These are phyloP conservation scores for Tylopilus subfusipes DNA, from an alignment of 768 basidiomycete species.

Conservation along the genomic window DNA sequence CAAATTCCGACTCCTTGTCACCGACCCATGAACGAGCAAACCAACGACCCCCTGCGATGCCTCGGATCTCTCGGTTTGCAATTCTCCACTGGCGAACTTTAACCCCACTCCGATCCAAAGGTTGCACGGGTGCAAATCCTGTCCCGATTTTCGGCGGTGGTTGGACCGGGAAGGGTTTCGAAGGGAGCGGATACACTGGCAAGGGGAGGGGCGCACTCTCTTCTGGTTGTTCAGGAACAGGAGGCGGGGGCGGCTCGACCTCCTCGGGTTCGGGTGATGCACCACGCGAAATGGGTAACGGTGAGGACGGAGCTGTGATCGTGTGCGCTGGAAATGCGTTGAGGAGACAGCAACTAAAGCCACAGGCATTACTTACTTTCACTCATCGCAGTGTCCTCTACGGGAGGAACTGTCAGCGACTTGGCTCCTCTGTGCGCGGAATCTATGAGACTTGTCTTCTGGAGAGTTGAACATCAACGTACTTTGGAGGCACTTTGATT, in stretches of 20 bases:
- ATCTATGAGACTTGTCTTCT: not conserved
- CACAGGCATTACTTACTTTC: slow-evolving; percentile 48
- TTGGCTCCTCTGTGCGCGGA: slow-evolving; percentile 29
- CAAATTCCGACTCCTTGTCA: slow-evolving; percentile 70
- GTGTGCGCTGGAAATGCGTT: slow-evolving; percentile 45
- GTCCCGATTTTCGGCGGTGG: slow-evolving; percentile 72
- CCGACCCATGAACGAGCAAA: slow-evolving; percentile 81
- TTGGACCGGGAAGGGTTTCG: slow-evolving; percentile 82
- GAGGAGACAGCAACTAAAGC: not conserved
- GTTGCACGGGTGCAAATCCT: slow-evolving; percentile 63
- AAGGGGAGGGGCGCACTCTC: slow-evolving; percentile 51
- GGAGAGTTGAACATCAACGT: slow-evolving; percentile 4
- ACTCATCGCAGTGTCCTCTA: slow-evolving; percentile 53
- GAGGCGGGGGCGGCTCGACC: slow-evolving; percentile 26
- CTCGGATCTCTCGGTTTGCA: slow-evolving; percentile 73
- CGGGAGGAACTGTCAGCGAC: slow-evolving; percentile 32
- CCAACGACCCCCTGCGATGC: slow-evolving; percentile 83
- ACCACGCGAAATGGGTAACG: slow-evolving; percentile 38
- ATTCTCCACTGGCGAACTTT: slow-evolving; percentile 70
- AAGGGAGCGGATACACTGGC: slow-evolving; percentile 73
- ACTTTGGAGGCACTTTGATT: slow-evolving; percentile 31
- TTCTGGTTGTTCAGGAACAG: slow-evolving; percentile 32
- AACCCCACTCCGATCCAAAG: slow-evolving; percentile 61
- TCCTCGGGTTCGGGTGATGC: slow-evolving; percentile 52
- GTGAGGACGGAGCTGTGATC: slow-evolving; percentile 72